Base-by-base conservation (phyloP, 441 rosid species). In the Adansonia madagascariensis region DNA sequence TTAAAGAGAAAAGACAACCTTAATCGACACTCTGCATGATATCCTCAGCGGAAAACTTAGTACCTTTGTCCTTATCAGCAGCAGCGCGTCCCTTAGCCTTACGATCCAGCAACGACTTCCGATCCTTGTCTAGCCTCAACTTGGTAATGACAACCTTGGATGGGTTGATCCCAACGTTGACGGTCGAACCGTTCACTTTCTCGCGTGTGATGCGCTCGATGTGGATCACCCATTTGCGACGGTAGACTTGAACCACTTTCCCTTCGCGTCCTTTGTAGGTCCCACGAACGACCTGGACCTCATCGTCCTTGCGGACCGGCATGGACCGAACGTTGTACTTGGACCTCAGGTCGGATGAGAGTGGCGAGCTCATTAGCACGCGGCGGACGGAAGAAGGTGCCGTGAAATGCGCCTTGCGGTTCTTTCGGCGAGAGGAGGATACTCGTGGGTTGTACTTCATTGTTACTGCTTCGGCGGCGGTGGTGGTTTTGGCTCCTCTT, bases 191-290 rank as follows among this genome's bases (percentile, higher is more conserved):
- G 67, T 93, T 90, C 24, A 91, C 97, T 82, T 90, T 91, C 94
- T 91, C 95, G 27, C 97, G 74, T 0, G 95, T 91, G 75, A 93
- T 93, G 53, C 94, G 87, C 87, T 91, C 97, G 77, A 93, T 84
- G 89, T 93, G 98, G 80, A 93, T 91, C 22, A 91, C 98, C 98
- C 98, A 93, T 75, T 93, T 93, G 27, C 88, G 84, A 55, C 95
- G 89, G 84, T 93, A 91, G 2, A 93, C 94, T 85, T 89, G 95
- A 1, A 93, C 95, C 0, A 93, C 92, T 78, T 91, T 91, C 1
- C 98, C 98, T 65, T 93, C 95, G 6, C 95, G 90, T 0, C 95
- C 97, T 82, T 91, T 92, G 88, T 78, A 89, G 4, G 97, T 91
- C 0, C 97, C 95, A 4, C 95, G 90, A 3, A 88, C 97, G 10